A percentile compares a stretch with the other conserved stretches of the same genome.
Evolutionary conservation across 2,329 filamentous ascomycete genomes (phyloP).

Genomic region (Aureobasidium leucospermi): DNA sequence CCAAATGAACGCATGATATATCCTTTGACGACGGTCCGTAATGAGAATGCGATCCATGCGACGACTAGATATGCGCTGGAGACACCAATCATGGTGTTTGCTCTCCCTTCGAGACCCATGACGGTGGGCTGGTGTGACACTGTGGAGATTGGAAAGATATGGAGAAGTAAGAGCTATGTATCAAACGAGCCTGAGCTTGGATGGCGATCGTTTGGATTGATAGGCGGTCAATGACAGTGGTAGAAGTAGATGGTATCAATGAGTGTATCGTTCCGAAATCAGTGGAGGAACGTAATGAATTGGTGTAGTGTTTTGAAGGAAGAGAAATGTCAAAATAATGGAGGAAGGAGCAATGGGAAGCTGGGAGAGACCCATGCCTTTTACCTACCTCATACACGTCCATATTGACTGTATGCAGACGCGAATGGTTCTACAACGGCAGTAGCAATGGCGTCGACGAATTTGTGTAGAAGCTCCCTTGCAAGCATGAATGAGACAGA

Average conservation of each 20-base stretch:
- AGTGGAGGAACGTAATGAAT: neutral
- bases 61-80: neutral
- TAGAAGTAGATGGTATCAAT: too few relatives aligned
- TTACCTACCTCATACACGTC: neutral
- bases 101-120: neutral
- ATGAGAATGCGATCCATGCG: conserved; percentile 3
- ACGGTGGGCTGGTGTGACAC: neutral
- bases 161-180: too few relatives aligned
- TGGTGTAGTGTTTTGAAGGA: too few relatives aligned
- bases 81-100: conserved; percentile 5
- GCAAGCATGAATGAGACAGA: neutral
- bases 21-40: neutral
- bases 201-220: too few relatives aligned
- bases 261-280: neutral
- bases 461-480: neutral
- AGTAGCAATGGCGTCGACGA: neutral
- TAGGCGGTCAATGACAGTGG: too few relatives aligned
- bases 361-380: neutral
- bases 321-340: neutral
- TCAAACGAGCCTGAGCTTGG: neutral
- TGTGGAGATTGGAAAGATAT: too few relatives aligned
- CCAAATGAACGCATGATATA: conserved; percentile 1
- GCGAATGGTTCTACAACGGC: neutral
- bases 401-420: neutral
- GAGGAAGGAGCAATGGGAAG: neutral